A percentile compares a stretch with the other conserved stretches of the same genome.
Conservation (phyloP, 1,284 basidiomycete species). For the Apiotrichum laibachii region DNA sequence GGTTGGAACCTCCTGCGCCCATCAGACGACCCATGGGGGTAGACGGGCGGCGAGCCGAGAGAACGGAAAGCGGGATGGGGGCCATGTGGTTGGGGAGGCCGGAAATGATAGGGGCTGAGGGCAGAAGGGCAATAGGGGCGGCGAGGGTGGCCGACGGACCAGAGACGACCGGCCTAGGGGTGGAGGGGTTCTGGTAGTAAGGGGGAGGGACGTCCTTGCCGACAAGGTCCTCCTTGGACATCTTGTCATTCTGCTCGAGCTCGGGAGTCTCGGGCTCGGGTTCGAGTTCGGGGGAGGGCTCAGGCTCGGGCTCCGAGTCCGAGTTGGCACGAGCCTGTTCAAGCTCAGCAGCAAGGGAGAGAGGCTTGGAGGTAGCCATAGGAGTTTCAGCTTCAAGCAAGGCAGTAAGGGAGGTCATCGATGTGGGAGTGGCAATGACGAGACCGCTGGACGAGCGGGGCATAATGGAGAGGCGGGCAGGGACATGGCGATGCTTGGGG, state of each 20-base stretch:
- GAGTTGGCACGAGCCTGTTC: background rate
- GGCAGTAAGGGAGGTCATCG: background rate
- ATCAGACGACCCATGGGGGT: constrained; percentile 5
- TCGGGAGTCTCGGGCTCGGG: background rate
- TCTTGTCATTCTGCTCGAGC: background rate
- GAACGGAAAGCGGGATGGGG: constrained; percentile 2
- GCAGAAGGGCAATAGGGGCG: background rate
- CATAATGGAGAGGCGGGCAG: constrained; percentile 3
- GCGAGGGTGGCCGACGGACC: background rate
- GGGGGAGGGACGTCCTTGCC: background rate
- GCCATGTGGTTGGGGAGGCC: background rate
- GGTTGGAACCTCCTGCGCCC: background rate
- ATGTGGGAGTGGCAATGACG: background rate
- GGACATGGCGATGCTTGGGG: constrained; percentile 4
- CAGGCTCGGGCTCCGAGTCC: background rate
- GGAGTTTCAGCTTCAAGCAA: background rate
- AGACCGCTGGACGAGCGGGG: constrained; percentile 5
- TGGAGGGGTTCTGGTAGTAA: background rate
- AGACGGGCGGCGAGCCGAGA: constrained; percentile 1
- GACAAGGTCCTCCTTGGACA: background rate
- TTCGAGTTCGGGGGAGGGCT: background rate
- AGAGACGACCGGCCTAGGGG: background rate
- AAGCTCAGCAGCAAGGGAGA: background rate
- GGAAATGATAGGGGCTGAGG: background rate
- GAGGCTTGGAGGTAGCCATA: background rate